Evolutionary conservation across 1,284 basidiomycete genomes (phyloP).

Genomic region (Cutaneotrichosporon sp.): DNA sequence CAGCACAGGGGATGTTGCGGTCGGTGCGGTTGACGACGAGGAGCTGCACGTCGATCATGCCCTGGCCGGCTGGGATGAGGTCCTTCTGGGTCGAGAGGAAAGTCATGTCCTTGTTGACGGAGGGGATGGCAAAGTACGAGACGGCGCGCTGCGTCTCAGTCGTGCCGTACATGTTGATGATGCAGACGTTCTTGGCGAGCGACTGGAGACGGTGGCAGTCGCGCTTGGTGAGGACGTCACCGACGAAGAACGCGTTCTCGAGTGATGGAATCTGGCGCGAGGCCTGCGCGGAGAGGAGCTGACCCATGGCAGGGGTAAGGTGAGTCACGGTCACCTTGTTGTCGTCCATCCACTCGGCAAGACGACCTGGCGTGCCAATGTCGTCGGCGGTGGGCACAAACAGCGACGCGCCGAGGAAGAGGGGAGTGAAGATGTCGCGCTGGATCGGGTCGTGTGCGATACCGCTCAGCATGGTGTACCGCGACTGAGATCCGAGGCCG

Average conservation of each 20-base stretch:
- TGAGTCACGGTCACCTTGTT: constrained; percentile 89
- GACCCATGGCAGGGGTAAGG: constrained; percentile 98
- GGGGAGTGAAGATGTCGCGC: constrained; percentile 97
- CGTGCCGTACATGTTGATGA: constrained; percentile 99
- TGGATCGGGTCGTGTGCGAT: constrained; percentile 99
- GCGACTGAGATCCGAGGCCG: constrained; percentile 69
- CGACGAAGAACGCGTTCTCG: constrained; percentile 94
- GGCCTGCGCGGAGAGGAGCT: constrained; percentile 94
- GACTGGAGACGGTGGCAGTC: constrained; percentile 95
- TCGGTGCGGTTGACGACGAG: constrained; percentile 95
- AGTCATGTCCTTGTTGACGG: constrained; percentile 76
- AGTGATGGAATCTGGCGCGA: constrained; percentile 84
- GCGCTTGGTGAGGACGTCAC: constrained; percentile 97
- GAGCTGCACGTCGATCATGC: constrained; percentile 97
- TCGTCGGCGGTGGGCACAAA: constrained; percentile 97
- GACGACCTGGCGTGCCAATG: constrained; percentile 92
- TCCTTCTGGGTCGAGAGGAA: constrained; percentile 96
- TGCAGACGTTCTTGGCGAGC: constrained; percentile 85
- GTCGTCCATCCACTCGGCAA: constrained; percentile 98
- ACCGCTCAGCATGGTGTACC: constrained; percentile 98
- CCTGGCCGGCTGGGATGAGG: constrained; percentile 95
- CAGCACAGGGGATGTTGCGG: constrained; percentile 80
- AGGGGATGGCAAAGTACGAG: constrained; percentile 92
- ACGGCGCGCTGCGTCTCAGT: constrained; percentile 99
- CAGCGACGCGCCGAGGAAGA: constrained; percentile 94